Evolutionary conservation across 495 filamentous ascomycete species (phyloP).

Genomic region (Podospora appendiculata): DNA sequence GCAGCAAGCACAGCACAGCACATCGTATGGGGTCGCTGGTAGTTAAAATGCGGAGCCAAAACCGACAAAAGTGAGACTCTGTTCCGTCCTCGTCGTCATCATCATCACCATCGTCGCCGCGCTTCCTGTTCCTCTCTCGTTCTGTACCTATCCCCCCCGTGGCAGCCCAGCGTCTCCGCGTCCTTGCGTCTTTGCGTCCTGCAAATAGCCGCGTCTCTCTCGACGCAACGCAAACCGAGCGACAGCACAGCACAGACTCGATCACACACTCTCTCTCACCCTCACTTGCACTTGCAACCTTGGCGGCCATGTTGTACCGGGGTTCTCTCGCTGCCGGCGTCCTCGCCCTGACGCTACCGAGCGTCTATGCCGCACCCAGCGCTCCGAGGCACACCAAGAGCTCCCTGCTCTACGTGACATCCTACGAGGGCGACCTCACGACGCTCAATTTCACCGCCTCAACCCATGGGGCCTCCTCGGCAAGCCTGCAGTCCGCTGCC

Average conservation of each 20-base stretch:
- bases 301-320: constrained; percentile 4
- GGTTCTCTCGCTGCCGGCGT: constrained; percentile 2
- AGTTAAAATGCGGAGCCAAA: too few species aligned
- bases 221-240: neutral
- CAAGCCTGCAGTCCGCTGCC: constrained; percentile 27
- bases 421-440: constrained; percentile 53
- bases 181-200: neutral
- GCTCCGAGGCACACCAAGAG: constrained; percentile 25
- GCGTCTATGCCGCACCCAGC: constrained; percentile 8
- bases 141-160: too few species aligned
- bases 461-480: constrained; percentile 2
- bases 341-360: constrained; percentile 22
- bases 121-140: too few species aligned
- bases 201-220: neutral
- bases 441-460: constrained; percentile 37
- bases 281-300: neutral
- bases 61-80: too few species aligned
- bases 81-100: too few species aligned
- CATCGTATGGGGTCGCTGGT: too few species aligned
- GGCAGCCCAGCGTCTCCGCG: too few species aligned
- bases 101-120: too few species aligned
- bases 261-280: neutral
- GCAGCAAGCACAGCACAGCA: too few species aligned
- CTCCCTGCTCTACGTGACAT: constrained; percentile 49
- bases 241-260: neutral